These are phyloP conservation scores for Trichophyton benhamiae DNA, from an alignment of 2,329 filamentous ascomycete species.

Conservation along the genomic window DNA sequence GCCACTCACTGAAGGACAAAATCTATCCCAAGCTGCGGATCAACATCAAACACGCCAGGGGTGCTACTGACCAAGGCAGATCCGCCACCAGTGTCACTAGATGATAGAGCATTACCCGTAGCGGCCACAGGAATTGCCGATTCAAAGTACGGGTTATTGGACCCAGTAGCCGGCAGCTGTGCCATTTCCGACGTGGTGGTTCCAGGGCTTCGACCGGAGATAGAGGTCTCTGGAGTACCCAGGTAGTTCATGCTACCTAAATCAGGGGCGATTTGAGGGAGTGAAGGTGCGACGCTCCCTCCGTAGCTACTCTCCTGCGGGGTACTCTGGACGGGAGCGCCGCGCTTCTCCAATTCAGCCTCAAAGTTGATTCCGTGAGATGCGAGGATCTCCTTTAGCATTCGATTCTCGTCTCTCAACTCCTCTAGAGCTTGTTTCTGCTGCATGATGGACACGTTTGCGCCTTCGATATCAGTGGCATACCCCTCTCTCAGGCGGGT, in stretches of 20 bases:
- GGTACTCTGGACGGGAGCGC: constrained; percentile 12
- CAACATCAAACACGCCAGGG: constrained; percentile 33
- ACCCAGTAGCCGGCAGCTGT: neutral
- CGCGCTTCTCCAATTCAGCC: constrained; percentile 32
- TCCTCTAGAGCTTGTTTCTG: constrained; percentile 67
- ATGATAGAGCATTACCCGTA: neutral
- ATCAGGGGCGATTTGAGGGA: constrained; percentile 15
- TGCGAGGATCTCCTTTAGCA: constrained; percentile 52
- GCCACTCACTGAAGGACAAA: constrained; percentile 35
- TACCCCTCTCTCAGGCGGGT: constrained; percentile 65
- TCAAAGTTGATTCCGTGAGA: constrained; percentile 49
- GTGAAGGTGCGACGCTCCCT: constrained; percentile 27
- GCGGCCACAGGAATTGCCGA: neutral
- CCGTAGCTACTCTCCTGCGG: constrained; percentile 31
- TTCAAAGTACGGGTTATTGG: neutral
- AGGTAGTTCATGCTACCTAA: constrained; percentile 6
- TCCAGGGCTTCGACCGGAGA: constrained; percentile 10
- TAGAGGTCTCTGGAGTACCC: constrained; percentile 10
- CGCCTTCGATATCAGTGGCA: constrained; percentile 52
- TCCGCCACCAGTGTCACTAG: neutral
- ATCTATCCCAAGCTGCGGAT: constrained; percentile 37
- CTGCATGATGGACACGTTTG: constrained; percentile 35
- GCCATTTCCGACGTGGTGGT: neutral
- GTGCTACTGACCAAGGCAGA: constrained; percentile 14
- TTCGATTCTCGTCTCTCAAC: constrained; percentile 65